These are phyloP conservation scores for Aspergillus avenaceus DNA, from an alignment of 495 filamentous ascomycete genomes.

Conservation along the genomic window DNA sequence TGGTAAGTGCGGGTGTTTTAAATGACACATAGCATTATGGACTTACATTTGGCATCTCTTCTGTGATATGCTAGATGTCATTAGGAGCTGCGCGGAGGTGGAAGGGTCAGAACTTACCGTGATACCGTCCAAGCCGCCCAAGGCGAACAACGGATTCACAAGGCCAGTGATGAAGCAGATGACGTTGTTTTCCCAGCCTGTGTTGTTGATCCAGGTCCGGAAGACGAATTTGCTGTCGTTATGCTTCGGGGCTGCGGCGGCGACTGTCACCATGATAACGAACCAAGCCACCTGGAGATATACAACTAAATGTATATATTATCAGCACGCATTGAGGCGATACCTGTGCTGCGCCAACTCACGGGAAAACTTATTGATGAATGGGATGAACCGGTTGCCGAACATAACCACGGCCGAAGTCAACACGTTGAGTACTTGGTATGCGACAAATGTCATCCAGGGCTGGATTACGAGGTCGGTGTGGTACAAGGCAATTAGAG, in stretches of 20 bases:
- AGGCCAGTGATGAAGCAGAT: constrained; percentile 74
- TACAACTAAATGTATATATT: constrained; percentile 34
- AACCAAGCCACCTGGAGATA: constrained; percentile 62
- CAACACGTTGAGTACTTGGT: constrained; percentile 29
- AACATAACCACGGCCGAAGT: constrained; percentile 31
- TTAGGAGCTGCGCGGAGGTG: background rate
- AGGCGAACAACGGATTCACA: constrained; percentile 72
- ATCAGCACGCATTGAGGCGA: background rate
- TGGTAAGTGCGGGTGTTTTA: background rate
- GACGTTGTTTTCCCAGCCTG: constrained; percentile 61
- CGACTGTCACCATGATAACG: constrained; percentile 66
- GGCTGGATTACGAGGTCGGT: constrained; percentile 29
- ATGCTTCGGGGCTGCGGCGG: constrained; percentile 47
- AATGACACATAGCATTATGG: constrained; percentile 11
- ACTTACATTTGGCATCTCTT: constrained; percentile 67
- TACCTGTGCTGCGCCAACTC: background rate
- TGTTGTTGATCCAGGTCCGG: constrained; percentile 60
- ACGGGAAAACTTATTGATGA: constrained; percentile 37
- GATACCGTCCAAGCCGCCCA: constrained; percentile 64
- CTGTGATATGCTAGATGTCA: constrained; percentile 60
- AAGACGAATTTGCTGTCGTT: constrained; percentile 61
- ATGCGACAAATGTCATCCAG: constrained; percentile 37
- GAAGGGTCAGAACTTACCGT: constrained; percentile 33
- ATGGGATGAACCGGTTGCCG: constrained; percentile 32
- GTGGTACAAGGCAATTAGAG: constrained; percentile 32